Evolutionary conservation across 2,329 filamentous ascomycete species (phyloP), one percentile per base, ranked within the genome.

Genomic region (Leptographium procerum): DNA sequence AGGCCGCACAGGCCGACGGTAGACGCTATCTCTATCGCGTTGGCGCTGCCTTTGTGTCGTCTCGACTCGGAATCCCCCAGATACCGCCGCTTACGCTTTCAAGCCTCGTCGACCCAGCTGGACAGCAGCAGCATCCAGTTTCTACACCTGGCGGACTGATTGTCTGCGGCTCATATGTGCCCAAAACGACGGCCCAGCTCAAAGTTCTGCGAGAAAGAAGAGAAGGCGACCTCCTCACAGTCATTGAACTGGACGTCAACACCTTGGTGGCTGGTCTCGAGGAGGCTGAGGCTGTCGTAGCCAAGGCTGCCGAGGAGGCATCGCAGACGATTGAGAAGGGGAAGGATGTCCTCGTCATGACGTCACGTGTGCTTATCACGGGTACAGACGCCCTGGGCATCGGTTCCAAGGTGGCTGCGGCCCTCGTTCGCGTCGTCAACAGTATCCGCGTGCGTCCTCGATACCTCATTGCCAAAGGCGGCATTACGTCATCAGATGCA

Each of bases 391-490:
- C 48, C 3, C 50, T 57, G 13, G 55, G 54, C 6, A 48, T 69
- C 0, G 77, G 77, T 0, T 66, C 65, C 0, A 77, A 83, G 59
- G 78, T 76, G 31, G 66, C 73, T 1, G 74, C 74, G 16, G 80
- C 75, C 45, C 66, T 84, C 13, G 72, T 51, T 1, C 48, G 26
- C 19, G 16, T 51, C n/a, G 48, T 51, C 16, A 28, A 31, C 48
- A 19, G 9, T 6, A 51, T 51, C 48, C 14, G 71, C 75, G 9
- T 71, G 29, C 33, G 75, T 34, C 80, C 80, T 1, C 68, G 79
- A 52, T 84, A 83, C 63, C 69, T 84, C 2, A 80, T 84, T 64
- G 79, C 80, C 0, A 84, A 80, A 67, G 80, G 81, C 0, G 81
- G 81, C 11, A 84, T 84, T 50, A 84, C 82, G 0, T 80, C 76